Evolutionary conservation across 192 early-diverging fungal species (phyloP).

Genomic region (Tieghemiomyces parasiticus): DNA sequence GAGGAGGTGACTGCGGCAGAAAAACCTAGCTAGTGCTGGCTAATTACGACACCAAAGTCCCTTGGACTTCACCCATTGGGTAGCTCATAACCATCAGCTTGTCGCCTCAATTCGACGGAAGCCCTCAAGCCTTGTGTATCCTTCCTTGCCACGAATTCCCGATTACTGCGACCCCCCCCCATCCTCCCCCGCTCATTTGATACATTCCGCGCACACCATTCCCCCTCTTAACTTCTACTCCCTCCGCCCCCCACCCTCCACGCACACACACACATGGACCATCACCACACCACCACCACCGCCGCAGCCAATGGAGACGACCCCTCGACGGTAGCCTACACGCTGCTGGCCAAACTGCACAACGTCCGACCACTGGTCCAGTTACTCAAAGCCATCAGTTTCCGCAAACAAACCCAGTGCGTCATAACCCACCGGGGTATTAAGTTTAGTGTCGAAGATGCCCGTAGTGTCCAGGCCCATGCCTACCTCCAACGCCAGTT

Average conservation of each 20-base stretch:
- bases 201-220: neutral
- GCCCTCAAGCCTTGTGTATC: too few species aligned
- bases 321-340: neutral
- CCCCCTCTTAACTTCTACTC: neutral
- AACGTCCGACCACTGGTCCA: slow-evolving; percentile 34
- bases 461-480: slow-evolving; percentile 6
- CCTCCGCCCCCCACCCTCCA: neutral
- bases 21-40: too few species aligned
- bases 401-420: slow-evolving; percentile 11
- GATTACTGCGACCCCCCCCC: too few species aligned
- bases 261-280: neutral
- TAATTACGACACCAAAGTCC: too few species aligned
- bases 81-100: too few species aligned
- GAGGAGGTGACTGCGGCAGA: too few species aligned
- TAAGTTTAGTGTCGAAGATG: slow-evolving; percentile 4
- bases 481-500: slow-evolving; percentile 9
- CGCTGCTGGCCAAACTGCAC: slow-evolving; percentile 17
- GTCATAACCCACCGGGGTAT: slow-evolving; percentile 1
- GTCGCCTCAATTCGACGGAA: too few species aligned
- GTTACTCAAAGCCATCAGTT: slow-evolving; percentile 29
- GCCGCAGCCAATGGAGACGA: neutral
- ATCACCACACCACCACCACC: neutral
- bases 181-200: neutral
- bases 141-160: too few species aligned
- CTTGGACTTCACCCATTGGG: too few species aligned